Percentiles rank a stretch among this genome's conserved stretches.
Evolutionary conservation across 23 red algal genomes (phyloP).

Genomic region (Porphyridium purpureum): DNA sequence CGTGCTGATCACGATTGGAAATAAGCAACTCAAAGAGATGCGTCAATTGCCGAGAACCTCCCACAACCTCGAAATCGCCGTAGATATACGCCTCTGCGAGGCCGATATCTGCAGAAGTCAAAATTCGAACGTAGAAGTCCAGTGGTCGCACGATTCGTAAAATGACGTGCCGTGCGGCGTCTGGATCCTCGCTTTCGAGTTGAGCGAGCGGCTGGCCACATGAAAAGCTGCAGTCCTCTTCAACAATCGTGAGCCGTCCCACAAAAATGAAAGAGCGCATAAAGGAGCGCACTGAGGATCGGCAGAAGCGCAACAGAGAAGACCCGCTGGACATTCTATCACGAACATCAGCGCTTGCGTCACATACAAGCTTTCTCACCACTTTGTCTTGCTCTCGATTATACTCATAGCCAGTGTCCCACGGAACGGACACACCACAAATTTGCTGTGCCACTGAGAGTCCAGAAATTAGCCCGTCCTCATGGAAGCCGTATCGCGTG

Average conservation of each 20-base stretch:
- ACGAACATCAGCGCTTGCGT: no score
- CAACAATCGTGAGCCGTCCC: background rate
- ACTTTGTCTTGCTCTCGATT: no score
- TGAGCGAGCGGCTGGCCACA: background rate
- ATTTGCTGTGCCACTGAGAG: constrained; percentile 33
- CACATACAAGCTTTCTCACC: no score
- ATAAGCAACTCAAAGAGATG: no score
- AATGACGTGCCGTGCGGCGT: no score
- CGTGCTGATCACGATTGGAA: constrained; percentile 44
- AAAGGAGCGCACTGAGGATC: background rate
- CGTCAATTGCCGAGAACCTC: no score
- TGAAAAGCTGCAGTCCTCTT: background rate
- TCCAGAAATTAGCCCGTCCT: constrained; percentile 74
- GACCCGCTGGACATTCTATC: no score
- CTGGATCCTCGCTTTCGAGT: background rate
- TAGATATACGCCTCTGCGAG: constrained; percentile 83
- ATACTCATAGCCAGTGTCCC: no score
- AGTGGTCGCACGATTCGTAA: no score
- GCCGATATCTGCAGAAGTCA: constrained; percentile 65
- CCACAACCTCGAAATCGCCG: constrained; percentile 42
- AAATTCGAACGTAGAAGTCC: constrained; percentile 64
- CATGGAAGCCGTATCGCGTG: constrained; percentile 90
- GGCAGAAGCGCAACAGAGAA: no score
- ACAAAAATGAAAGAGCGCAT: background rate
- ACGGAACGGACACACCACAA: background rate